Evolutionary conservation across 768 basidiomycete genomes (phyloP), one percentile per base, ranked within the genome.

Genomic region (Xerocomus potaroensis): DNA sequence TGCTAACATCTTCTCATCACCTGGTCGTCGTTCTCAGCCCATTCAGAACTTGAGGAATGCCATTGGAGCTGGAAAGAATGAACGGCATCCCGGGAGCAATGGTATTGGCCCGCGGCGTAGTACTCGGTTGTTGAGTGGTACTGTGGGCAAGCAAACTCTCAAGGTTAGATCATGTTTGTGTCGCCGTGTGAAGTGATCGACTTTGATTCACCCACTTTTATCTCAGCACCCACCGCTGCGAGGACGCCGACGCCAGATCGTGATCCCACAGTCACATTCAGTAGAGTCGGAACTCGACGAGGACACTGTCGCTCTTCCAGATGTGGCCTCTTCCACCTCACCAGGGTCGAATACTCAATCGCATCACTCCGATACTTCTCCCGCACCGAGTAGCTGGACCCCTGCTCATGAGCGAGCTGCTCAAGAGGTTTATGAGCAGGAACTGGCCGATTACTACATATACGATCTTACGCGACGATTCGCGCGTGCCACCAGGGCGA

Each of bases 1-100:
- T 83, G 76, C 81, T 85, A 86, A 86, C 74, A 75, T 84, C 76
- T 84, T 86, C 85, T 87, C 84, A 86, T 85, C 82, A 72, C 79
- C 80, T 70, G 77, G 78, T 81, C 83, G 81, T 79, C 77, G 77
- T 79, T 79, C 79, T 70, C 84, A 87, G 83, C 75, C 79, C 64
- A 72, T 78, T 66, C 75, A 78, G 69, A 75, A 81, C 64, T 76
- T 83, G 68, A 80, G 78, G 73, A 72, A 73, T 58, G 69, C 72
- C 48, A 63, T 69, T 56, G 72, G 73, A 45, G 64, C 68, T 53
- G 74, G 72, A 50, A 84, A 81, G 67, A 74, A 61, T 56, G 80
- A 74, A 56, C 64, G 70, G 51, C 72, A 73, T 60, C 56, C 71
- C 38, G 63, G 67, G 18, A 64, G 63, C 46, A 63, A 72, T 35